phyloP scores from a whole-genome alignment of 768 basidiomycete genomes.

The Floccularia luteovirens region DNA sequence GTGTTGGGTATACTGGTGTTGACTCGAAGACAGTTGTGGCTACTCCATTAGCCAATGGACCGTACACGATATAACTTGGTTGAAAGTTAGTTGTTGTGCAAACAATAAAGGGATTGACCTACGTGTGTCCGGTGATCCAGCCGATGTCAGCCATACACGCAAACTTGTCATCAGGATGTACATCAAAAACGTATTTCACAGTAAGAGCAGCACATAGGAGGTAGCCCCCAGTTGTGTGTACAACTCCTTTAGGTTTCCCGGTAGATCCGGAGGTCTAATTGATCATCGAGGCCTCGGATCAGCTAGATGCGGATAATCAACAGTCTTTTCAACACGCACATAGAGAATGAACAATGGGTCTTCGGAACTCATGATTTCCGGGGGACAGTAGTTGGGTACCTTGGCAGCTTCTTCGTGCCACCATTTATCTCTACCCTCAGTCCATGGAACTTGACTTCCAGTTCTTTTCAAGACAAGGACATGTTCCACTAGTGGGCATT shows the following conservation, averaged over 20 bases:
- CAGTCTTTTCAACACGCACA: slow-evolving; percentile 38
- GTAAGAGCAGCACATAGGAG: slow-evolving; percentile 88
- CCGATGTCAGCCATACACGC: slow-evolving; percentile 99
- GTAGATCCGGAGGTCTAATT: slow-evolving; percentile 86
- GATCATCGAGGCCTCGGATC: slow-evolving; percentile 5
- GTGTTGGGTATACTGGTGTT: slow-evolving; percentile 94
- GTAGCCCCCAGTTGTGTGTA: slow-evolving; percentile 86
- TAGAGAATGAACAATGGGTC: slow-evolving; percentile 99
- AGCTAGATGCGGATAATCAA: slow-evolving; percentile 1
- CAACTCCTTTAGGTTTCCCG: slow-evolving; percentile 96
- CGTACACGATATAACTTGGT: slow-evolving; percentile 87
- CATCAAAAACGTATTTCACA: slow-evolving; percentile 96
- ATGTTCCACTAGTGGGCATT: slow-evolving; percentile 81
- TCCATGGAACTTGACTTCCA: slow-evolving; percentile 76
- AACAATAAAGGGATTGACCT: slow-evolving; percentile 11
- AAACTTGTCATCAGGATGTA: slow-evolving; percentile 93
- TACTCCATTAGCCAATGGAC: slow-evolving; percentile 81
- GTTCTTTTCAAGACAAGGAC: slow-evolving; percentile 87
- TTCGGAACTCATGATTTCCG: slow-evolving; percentile 83
- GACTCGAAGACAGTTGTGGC: slow-evolving; percentile 92
- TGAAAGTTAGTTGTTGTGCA: slow-evolving; percentile 1
- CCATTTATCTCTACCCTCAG: slow-evolving; percentile 84
- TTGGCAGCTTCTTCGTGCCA: slow-evolving; percentile 90
- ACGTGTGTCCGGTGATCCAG: slow-evolving; percentile 98
- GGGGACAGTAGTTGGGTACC: slow-evolving; percentile 84